These are phyloP conservation scores for Collybia sp. DNA, from an alignment of 768 basidiomycete genomes.

Conservation along the genomic window DNA sequence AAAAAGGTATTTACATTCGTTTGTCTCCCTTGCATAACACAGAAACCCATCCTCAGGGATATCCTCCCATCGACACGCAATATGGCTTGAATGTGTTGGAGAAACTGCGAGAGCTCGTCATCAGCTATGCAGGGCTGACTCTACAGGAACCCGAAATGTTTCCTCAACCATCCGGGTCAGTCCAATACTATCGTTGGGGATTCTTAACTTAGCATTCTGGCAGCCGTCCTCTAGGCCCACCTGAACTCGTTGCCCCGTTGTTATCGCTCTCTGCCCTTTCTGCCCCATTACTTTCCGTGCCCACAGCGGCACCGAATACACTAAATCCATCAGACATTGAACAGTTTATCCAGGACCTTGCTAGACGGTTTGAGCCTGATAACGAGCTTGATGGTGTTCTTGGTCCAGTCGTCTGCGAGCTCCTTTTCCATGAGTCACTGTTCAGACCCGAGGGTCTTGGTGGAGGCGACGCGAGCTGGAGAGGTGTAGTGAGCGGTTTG, in stretches of 20 bases:
- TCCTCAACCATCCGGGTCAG: conserved; percentile 77
- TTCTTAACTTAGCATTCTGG: background rate
- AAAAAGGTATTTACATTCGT: conserved; percentile 51
- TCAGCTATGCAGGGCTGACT: conserved; percentile 85
- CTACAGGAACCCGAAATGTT: conserved; percentile 95
- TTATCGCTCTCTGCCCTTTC: conserved; percentile 68
- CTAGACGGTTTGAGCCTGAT: conserved; percentile 73
- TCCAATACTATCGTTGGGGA: background rate
- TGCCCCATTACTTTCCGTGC: conserved; percentile 53
- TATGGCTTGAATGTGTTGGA: conserved; percentile 62
- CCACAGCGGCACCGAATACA: conserved; percentile 38
- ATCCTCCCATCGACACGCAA: conserved; percentile 57
- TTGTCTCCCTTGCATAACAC: background rate
- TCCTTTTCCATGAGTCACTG: conserved; percentile 63
- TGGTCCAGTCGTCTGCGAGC: conserved; percentile 60
- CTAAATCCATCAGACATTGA: conserved; percentile 69
- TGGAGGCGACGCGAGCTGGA: conserved; percentile 77
- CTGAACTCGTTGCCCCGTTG: conserved; percentile 80
- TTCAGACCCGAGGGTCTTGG: conserved; percentile 64
- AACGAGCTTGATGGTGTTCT: conserved; percentile 76
- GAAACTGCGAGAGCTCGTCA: conserved; percentile 73
- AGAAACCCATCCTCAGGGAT: conserved; percentile 34
- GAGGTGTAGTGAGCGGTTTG: conserved; percentile 78
- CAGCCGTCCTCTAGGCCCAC: conserved; percentile 69
- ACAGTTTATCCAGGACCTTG: conserved; percentile 80